Evolutionary conservation across 345 rosid genomes (phyloP), one percentile per base, ranked within the genome.

Genomic region (Syzygium jambos): DNA sequence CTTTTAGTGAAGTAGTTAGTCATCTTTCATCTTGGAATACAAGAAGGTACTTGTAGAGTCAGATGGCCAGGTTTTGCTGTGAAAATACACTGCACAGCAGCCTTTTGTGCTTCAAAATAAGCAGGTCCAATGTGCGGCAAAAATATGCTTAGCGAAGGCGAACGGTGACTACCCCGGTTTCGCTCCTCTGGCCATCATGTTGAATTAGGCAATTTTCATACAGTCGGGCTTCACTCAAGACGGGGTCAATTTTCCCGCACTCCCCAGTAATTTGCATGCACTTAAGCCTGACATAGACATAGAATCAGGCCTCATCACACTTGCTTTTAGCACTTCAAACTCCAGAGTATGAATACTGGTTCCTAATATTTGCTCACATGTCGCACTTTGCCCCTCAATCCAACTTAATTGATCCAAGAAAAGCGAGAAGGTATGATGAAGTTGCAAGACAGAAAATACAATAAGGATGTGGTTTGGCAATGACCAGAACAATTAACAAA

Each of bases 21-120:
- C 52, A 51, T 51, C 52, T 51, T 51, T 51, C 52, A 51, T 51
- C 52, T 11, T 9, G 52, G 52, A 51, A 51, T 51, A 11, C 52
- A 51, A 9, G 52, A 9, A 51, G 13, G 12, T 51, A 51, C 52
- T 51, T 51, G 52, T 51, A 51, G 52, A 11, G 52, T 51, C 11
- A 51, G 52, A 51, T 51, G 52, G 11, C 52, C 52, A 6, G 46
- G 46, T 43, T 43, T 43, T 43, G 46, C 46, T 43, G 46, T 43
- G 11, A 51, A 51, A 51, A 51, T 51, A 10, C 12, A 51, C 12
- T 11, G 65, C 29, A 4, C 0, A 0, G 27, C 65, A 57, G 27
- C 15, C 0, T 2, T 25, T 25, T 1, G 1, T 57, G 2, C 0
- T 57, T 57, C 0, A 11, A 13, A 57, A 57, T n/a, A 57, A 57